Base-by-base conservation (phyloP, 2,329 filamentous ascomycete genomes). In the Phialemoniopsis sp. region DNA sequence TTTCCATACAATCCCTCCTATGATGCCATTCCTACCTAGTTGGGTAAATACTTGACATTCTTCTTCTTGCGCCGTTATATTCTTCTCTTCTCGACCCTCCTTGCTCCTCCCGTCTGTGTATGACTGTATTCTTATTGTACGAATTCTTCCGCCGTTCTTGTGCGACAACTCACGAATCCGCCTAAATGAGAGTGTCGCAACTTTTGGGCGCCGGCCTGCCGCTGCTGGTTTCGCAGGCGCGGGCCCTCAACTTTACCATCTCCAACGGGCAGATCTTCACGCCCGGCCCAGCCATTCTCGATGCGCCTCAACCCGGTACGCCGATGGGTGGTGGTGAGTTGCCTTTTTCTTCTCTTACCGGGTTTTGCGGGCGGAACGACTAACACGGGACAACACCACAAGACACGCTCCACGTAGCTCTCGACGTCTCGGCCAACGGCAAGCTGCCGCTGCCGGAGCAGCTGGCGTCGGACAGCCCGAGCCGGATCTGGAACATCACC, bases 181-280 rank as follows among this genome's bases (percentile, higher is more conserved):
- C 14, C 33, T 34, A 34, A 34, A 34, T 34, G 33, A 19, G 17
- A 13, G 9, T 15, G 14, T 32, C 21, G 37, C 46, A 32, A 39
- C 56, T 37, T 10, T 10, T 26, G 21, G 10, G 21, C 21, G 21
- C 10, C 21, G 21, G 21, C 21, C 43, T 61, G 38, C 46, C 50
- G 31, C 38, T 62, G n/a, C 47, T 63, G 13, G 41, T 58, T 17
- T 46, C 49, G 30, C 48, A 43, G 13, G 43, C 51, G 13, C 43
- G 49, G 8, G 64, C 64, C 6, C 53, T 61, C 32, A 64, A 69
- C 44, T 83, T 84, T 50, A 78, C 73, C 15, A 72, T 79, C 37
- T 60, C 77, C 16, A 77, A 77, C 48, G 82, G 82, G 13, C 80
- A 87, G 50, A 75, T 87, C 39, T 85, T 75, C 51, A 87, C 82